Percentiles rank a stretch among this genome's conserved stretches.
Conservation (phyloP, 1,139 yeast genomes). For the Candida buenavistaensis region DNA sequence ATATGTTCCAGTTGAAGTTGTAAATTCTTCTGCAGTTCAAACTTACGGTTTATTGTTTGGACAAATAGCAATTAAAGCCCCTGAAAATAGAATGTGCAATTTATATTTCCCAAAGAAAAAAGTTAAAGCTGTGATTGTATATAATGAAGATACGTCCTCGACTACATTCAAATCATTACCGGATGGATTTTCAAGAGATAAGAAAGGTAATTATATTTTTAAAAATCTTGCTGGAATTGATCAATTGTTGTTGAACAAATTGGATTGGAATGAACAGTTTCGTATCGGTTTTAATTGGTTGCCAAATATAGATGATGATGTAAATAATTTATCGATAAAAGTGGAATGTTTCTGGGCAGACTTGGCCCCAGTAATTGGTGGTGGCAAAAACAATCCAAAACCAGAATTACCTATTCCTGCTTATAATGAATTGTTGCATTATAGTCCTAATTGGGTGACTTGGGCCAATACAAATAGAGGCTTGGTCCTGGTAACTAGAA, state of each 20-base stretch:
- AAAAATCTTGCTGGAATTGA: constrained; percentile 64
- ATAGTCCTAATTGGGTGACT: constrained; percentile 61
- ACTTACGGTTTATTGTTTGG: constrained; percentile 72
- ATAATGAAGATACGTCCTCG: constrained; percentile 6
- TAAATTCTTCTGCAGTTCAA: constrained; percentile 46
- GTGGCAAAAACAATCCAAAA: constrained; percentile 27
- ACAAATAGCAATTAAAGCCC: constrained; percentile 56
- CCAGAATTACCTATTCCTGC: constrained; percentile 55
- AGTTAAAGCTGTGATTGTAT: constrained; percentile 17
- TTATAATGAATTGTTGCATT: constrained; percentile 62
- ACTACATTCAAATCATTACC: constrained; percentile 46
- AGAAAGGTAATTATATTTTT: constrained; percentile 51
- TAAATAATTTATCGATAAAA: constrained; percentile 49
- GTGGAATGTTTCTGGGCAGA: constrained; percentile 79
- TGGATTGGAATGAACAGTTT: constrained; percentile 58
- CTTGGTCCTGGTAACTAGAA: constrained; percentile 52
- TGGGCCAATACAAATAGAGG: constrained; percentile 72
- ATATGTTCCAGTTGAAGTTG: constrained; percentile 50
- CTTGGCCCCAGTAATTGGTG: constrained; percentile 29
- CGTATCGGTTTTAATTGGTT: constrained; percentile 77
- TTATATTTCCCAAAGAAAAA: constrained; percentile 40
- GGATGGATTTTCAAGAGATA: constrained; percentile 52
- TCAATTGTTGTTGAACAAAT: constrained; percentile 59
- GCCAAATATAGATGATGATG: constrained; percentile 52
- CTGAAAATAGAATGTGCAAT: constrained; percentile 64